Conservation (phyloP, 2,329 filamentous ascomycete genomes). For the Claviceps fusiformis region DNA sequence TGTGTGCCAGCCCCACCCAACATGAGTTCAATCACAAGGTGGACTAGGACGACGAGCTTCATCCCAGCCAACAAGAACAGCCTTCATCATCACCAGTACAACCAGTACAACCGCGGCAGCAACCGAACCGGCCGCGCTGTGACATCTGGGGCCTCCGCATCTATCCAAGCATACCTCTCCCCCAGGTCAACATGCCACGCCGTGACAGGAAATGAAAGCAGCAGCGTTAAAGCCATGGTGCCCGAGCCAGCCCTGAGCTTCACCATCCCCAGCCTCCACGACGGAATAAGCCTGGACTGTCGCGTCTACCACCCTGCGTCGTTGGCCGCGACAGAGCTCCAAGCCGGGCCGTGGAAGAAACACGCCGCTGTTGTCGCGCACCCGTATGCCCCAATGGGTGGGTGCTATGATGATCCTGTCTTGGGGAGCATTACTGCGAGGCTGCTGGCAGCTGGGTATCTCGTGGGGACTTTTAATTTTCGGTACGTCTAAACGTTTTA, state of each 20-base stretch:
- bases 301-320: slow-evolving; percentile 63
- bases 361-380: slow-evolving; percentile 62
- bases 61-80: too few species aligned
- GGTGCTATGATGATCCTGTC: slow-evolving; percentile 69
- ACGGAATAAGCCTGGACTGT: slow-evolving; percentile 62
- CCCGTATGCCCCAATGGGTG: slow-evolving; percentile 80
- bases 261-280: slow-evolving; percentile 72
- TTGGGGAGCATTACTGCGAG: slow-evolving; percentile 52
- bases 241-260: slow-evolving; percentile 50
- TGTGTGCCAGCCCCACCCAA: neutral
- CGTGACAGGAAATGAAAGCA: neutral
- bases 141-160: neutral
- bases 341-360: slow-evolving; percentile 27
- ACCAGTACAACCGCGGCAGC: too few species aligned
- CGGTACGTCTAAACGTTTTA: slow-evolving; percentile 37
- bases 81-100: neutral
- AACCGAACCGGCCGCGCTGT: neutral
- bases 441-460: slow-evolving; percentile 54
- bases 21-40: neutral
- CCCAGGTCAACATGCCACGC: neutral
- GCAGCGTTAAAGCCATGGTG: slow-evolving; percentile 26
- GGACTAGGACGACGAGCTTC: too few species aligned
- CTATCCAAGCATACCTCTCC: too few species aligned
- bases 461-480: slow-evolving; percentile 88
- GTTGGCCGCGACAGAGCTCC: slow-evolving; percentile 19